Conservation (phyloP, 306 rosid genomes). For the Trifolium dubium region DNA sequence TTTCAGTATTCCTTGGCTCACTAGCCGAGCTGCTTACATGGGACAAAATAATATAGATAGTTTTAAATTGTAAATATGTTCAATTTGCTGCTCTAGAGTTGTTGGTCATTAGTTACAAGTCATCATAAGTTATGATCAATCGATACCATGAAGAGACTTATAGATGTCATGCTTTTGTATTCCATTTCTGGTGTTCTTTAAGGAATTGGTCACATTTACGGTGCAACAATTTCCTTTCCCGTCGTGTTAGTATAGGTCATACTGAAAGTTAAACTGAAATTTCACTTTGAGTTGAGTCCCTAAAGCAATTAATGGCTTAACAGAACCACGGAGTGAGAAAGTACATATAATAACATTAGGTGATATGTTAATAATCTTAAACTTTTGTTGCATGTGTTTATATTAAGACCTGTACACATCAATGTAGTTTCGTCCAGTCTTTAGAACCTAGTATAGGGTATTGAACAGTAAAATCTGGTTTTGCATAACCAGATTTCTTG, state of each 20-base stretch:
- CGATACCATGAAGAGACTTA: conserved; percentile 14
- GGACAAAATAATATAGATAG: neutral
- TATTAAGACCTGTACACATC: neutral
- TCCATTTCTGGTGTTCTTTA: neutral
- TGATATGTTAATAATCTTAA: neutral
- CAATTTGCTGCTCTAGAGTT: conserved; percentile 17
- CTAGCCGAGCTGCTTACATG: neutral
- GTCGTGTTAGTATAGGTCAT: neutral
- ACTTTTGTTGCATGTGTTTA: conserved; percentile 18
- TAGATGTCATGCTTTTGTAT: conserved; percentile 29
- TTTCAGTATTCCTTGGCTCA: neutral
- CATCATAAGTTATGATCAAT: conserved; percentile 17
- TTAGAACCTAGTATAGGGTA: neutral
- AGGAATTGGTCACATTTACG: conserved; percentile 21
- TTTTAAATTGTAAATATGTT: neutral
- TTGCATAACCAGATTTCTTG: neutral
- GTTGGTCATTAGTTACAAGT: neutral
- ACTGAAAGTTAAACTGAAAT: conserved; percentile 5
- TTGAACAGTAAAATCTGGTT: neutral
- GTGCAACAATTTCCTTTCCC: conserved; percentile 14
- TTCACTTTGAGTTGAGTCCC: conserved; percentile 8
- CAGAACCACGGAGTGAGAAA: neutral
- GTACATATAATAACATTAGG: conserved; percentile 13
- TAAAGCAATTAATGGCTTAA: neutral
- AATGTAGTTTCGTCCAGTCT: neutral